Conservation (phyloP, 1,139 yeast species). For the Scheffersomyces titani region DNA sequence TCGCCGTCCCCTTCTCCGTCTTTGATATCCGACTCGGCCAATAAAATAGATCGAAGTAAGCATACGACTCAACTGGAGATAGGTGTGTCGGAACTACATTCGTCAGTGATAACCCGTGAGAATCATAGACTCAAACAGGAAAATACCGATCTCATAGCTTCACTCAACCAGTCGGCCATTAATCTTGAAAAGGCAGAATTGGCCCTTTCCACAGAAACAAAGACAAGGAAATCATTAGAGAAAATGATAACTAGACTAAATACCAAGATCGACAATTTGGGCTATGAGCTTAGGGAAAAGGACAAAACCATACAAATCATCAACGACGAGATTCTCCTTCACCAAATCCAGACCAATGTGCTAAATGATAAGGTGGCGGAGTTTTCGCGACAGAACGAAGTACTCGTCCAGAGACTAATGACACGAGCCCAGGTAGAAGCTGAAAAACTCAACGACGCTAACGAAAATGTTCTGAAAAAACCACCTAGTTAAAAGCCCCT, state of each 20-base stretch:
- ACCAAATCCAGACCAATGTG: constrained; percentile 71
- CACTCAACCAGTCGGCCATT: constrained; percentile 26
- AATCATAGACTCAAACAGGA: constrained; percentile 11
- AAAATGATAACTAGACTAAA: constrained; percentile 24
- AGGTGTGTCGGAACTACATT: neutral
- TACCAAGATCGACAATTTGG: constrained; percentile 32
- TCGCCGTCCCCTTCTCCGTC: constrained; percentile 18
- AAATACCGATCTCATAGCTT: constrained; percentile 18
- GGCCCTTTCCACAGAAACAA: constrained; percentile 12
- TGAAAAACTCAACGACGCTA: constrained; percentile 58
- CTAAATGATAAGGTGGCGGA: constrained; percentile 44
- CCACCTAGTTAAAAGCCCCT: neutral
- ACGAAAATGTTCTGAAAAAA: constrained; percentile 19
- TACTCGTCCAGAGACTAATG: constrained; percentile 62
- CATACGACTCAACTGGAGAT: constrained; percentile 6
- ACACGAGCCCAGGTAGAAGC: constrained; percentile 58
- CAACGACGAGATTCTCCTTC: constrained; percentile 71
- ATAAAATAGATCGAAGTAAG: constrained; percentile 2
- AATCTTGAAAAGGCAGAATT: constrained; percentile 23
- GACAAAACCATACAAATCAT: constrained; percentile 58
- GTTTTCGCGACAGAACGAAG: constrained; percentile 51
- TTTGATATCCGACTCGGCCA: constrained; percentile 10
- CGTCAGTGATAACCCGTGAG: neutral
- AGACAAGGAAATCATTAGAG: constrained; percentile 20
- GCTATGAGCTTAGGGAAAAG: constrained; percentile 54